Percentiles rank a stretch among this genome's conserved stretches.
phyloP scores from a whole-genome alignment of 768 basidiomycete species.

The Rhizopogon rudus region DNA sequence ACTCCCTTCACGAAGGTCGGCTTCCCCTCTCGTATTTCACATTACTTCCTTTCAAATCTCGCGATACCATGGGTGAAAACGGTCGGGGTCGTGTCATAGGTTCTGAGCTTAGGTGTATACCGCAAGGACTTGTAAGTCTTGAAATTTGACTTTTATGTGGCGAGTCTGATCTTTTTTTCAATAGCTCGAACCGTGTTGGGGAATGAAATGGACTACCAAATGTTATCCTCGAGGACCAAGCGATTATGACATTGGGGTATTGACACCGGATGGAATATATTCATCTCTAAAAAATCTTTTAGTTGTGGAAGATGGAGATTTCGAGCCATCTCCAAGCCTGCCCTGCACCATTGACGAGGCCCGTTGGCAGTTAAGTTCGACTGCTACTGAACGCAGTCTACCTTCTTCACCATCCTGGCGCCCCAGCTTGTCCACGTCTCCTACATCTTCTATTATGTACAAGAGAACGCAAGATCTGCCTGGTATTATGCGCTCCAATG shows the following conservation, averaged over 20 bases:
- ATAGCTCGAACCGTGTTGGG: slow-evolving; percentile 26
- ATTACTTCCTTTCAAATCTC: slow-evolving; percentile 4
- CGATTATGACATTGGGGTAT: not conserved
- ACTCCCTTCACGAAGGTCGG: slow-evolving; percentile 12
- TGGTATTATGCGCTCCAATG: not conserved
- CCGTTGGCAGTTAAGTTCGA: not conserved
- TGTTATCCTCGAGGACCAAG: slow-evolving; percentile 21
- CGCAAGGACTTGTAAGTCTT: slow-evolving; percentile 22
- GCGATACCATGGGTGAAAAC: slow-evolving; percentile 14
- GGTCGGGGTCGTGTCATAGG: slow-evolving; percentile 23
- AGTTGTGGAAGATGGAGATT: not conserved
- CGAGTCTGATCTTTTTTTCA: not conserved
- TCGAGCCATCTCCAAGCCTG: not conserved
- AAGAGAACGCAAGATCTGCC: not conserved
- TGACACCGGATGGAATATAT: not conserved
- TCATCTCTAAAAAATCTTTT: not conserved
- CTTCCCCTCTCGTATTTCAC: slow-evolving; percentile 12
- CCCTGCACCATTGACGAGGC: not conserved
- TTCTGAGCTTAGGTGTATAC: slow-evolving; percentile 24
- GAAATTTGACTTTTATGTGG: not conserved
- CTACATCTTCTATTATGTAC: not conserved
- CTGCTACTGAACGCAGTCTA: not conserved
- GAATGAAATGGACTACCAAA: slow-evolving; percentile 24
- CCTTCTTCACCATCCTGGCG: not conserved
- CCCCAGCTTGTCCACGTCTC: not conserved